Evolutionary conservation across 768 basidiomycete species (phyloP).

Genomic region (Serendipita sp.): DNA sequence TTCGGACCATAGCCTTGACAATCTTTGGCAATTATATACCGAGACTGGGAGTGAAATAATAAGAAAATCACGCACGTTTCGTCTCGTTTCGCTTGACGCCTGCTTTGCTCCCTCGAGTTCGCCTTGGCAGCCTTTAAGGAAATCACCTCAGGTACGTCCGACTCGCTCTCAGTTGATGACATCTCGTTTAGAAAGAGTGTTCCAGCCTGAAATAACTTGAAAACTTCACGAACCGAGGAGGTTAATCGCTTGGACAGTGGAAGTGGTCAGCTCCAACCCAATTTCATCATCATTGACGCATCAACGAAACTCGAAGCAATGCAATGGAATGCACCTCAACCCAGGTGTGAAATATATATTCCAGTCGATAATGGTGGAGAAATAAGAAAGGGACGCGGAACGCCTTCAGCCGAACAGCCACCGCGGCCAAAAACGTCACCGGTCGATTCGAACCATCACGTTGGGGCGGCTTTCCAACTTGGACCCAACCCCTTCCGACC

Average conservation of each 20-base stretch:
- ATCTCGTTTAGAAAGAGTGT: neutral
- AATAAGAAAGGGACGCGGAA: neutral
- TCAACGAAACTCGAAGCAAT: no score
- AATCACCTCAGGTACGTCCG: neutral
- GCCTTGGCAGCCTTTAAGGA: neutral
- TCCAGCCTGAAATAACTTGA: neutral
- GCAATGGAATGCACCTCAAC: no score
- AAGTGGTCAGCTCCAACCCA: neutral
- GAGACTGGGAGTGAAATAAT: no score
- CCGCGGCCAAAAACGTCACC: neutral
- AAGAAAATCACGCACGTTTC: neutral
- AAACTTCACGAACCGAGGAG: neutral
- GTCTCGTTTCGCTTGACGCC: neutral
- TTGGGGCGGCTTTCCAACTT: neutral
- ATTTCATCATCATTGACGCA: no score
- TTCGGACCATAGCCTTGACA: no score
- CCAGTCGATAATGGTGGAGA: neutral
- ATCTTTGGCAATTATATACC: no score
- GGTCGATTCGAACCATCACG: neutral
- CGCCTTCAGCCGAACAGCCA: slow-evolving; percentile 1
- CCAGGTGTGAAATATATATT: no score
- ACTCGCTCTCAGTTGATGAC: slow-evolving; percentile 1
- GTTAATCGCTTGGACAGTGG: neutral
- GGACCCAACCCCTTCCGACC: neutral
- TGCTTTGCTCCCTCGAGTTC: neutral